These are phyloP conservation scores for Tolypocladium ovalisporum DNA, from an alignment of 2,329 filamentous ascomycete species.

Conservation along the genomic window DNA sequence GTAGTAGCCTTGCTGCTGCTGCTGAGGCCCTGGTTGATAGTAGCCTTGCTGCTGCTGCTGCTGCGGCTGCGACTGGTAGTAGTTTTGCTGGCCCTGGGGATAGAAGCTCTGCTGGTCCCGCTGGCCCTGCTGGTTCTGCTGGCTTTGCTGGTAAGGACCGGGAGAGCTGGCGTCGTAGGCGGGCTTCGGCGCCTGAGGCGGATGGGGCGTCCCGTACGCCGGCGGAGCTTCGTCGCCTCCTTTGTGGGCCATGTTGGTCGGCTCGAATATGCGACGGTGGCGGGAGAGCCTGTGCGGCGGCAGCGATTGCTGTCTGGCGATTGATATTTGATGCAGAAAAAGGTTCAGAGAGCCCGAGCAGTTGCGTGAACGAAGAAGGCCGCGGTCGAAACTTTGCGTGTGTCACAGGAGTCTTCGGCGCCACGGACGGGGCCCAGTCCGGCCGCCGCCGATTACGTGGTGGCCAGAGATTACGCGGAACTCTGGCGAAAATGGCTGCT, in stretches of 20 bases:
- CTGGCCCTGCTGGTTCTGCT: slow-evolving; percentile 7
- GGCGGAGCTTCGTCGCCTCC: slow-evolving; percentile 37
- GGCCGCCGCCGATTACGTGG: slow-evolving; percentile 14
- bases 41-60: slow-evolving; percentile 19
- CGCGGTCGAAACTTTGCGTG: slow-evolving; percentile 4
- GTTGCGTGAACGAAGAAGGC: background rate
- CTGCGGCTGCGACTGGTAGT: slow-evolving; percentile 11
- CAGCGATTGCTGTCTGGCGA: background rate
- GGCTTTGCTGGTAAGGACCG: slow-evolving; percentile 15
- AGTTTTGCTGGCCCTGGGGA: slow-evolving; percentile 7
- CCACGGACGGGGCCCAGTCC: background rate
- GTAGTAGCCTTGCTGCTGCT: slow-evolving; percentile 24
- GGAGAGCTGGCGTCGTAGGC: slow-evolving; percentile 27
- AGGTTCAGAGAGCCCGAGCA: background rate
- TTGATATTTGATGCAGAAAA: background rate
- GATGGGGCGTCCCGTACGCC: slow-evolving; percentile 21
- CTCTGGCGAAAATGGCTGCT: background rate
- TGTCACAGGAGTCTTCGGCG: slow-evolving; percentile 3
- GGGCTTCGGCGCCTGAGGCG: slow-evolving; percentile 23
- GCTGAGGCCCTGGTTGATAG: slow-evolving; percentile 14
- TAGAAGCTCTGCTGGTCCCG: slow-evolving; percentile 14
- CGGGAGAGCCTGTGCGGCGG: background rate
- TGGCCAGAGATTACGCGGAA: slow-evolving; percentile 3
- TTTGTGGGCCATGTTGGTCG: slow-evolving; percentile 30
- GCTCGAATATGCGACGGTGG: background rate